Evolutionary conservation across 1,139 yeast species (phyloP).

Genomic region (Candida pseudoviswanathii): DNA sequence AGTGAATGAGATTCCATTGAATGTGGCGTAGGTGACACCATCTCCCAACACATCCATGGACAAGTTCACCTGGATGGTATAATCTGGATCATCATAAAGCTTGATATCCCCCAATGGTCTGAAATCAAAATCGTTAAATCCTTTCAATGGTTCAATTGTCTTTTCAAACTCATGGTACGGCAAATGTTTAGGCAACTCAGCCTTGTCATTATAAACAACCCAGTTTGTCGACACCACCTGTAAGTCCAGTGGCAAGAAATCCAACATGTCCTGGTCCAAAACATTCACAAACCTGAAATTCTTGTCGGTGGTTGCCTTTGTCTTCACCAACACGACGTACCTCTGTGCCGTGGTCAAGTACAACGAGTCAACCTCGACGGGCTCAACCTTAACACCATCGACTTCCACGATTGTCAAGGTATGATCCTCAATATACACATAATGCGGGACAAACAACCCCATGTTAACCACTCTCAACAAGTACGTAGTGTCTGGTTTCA

Average conservation of each 20-base stretch:
- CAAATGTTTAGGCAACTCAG: constrained; percentile 41
- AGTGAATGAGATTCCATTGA: constrained; percentile 79
- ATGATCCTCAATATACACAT: constrained; percentile 84
- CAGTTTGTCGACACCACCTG: constrained; percentile 70
- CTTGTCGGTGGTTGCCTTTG: constrained; percentile 52
- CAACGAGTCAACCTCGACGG: constrained; percentile 56
- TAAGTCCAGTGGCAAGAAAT: constrained; percentile 63
- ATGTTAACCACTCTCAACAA: constrained; percentile 73
- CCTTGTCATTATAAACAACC: constrained; percentile 56
- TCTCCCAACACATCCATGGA: constrained; percentile 75
- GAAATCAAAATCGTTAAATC: constrained; percentile 67
- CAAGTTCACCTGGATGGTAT: constrained; percentile 64
- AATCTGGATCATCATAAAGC: constrained; percentile 65
- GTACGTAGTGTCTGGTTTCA: constrained; percentile 80
- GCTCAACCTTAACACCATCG: constrained; percentile 78
- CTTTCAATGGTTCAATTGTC: constrained; percentile 45
- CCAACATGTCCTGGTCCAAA: constrained; percentile 81
- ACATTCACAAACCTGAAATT: constrained; percentile 80
- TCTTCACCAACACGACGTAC: constrained; percentile 68
- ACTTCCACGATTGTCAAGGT: constrained; percentile 78
- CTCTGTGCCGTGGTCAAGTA: constrained; percentile 81
- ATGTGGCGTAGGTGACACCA: constrained; percentile 89
- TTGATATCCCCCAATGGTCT: constrained; percentile 56
- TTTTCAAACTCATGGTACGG: constrained; percentile 29
- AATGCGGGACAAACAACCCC: constrained; percentile 89